Base-by-base conservation (phyloP, 257 asterid species). In the Fraxinus quadrangulata region DNA sequence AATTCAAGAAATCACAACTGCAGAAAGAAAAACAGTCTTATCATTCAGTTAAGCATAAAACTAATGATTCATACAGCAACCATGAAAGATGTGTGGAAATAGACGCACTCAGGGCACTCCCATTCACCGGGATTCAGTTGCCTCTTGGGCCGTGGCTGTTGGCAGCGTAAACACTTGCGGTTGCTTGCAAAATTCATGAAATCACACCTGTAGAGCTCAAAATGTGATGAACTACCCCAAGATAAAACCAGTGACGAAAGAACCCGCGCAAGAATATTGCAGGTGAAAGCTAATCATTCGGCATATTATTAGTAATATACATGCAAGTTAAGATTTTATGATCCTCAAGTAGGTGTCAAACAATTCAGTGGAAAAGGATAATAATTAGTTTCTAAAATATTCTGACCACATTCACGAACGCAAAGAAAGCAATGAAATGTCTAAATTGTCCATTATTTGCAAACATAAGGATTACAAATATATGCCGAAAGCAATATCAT, bases 71-170 rank as follows among this genome's bases (percentile, higher is more conserved):
- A 77, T 70, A 3, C 39, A 72, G 14, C 67, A 51, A 30, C 49
- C n/a, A 83, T 75, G 47, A 76, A 40, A 70, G 40, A 19, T 31
- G 19, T 37, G 56, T 33, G 71, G 69, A 75, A 77, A 17, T 49
- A 69, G 84, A 89, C 92, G 91, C 79, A 95, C 97, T 78, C 59
- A 30, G 94, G 86, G 86, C 98, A 95, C 75, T 92, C 93, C 99
- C 99, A 96, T 70, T 96, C 98, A 73, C 98, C 99, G 3, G 90
- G 92, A 79, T 71, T 83, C 33, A 94, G 85, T 36, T 84, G 81
- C 82, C 89, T 86, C 80, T 74, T 81, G 17, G 97, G 97, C 4
- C 96, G 98, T 45, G 85, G 82, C 77, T 51, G 88, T 76, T 83
- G 85, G 81, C 99, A 93, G 61, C 91, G 92, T 31, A 82, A 75